Base-by-base conservation (phyloP, 2,329 filamentous ascomycete genomes). In the Penicillium paneum region DNA sequence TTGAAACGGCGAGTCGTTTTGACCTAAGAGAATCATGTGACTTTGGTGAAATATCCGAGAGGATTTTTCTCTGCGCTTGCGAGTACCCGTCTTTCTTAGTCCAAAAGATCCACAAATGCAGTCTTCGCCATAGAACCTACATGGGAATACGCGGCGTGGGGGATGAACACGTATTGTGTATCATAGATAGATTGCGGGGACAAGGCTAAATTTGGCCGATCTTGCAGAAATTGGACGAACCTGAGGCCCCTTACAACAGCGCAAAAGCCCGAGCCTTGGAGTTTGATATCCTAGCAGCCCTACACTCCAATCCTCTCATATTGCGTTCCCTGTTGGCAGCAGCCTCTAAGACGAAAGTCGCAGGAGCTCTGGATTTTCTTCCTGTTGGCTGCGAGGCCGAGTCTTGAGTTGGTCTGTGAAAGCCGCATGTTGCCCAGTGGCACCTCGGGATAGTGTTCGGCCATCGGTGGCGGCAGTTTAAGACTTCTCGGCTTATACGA, bases 401-500 rank as follows among this genome's bases (percentile, higher is more conserved):
- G 0, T 74, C 74, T 11, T 66, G 74, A 7, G 68, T 72, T 19
- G 74, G 74, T 62, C n/a, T n/a, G 74, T 51, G 77, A 74, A 1
- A 48, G 59, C 2, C 64, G 78, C 35, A 66, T 78, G 46, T n/a
- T n/a, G n/a, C n/a, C n/a, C n/a, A 75, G 11, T 77, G 74, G 74
- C 73, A 78, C 60, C 72, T 67, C 0, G 75, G 75, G 0, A 67
- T 69, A 15, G 64, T 76, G 2, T 75, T 76, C 56, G 74, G 76
- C 7, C 69, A 69, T 17, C 70, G 0, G 72, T 72, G 4, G 60
- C 68, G 0, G 63, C 70, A 0, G 65, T 64, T 1, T 60, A 1
- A 75, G 71, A 47, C 60, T 76, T 2, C 61, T 77, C 1, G 57
- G 60, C 1, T 34, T 45, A 24, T 11, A 47, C 58, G 0, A 56